Percentiles rank a stretch among this genome's conserved stretches.
Evolutionary conservation across 352 stramenopile species (phyloP).

Genomic region (Aphanomyces astaci): DNA sequence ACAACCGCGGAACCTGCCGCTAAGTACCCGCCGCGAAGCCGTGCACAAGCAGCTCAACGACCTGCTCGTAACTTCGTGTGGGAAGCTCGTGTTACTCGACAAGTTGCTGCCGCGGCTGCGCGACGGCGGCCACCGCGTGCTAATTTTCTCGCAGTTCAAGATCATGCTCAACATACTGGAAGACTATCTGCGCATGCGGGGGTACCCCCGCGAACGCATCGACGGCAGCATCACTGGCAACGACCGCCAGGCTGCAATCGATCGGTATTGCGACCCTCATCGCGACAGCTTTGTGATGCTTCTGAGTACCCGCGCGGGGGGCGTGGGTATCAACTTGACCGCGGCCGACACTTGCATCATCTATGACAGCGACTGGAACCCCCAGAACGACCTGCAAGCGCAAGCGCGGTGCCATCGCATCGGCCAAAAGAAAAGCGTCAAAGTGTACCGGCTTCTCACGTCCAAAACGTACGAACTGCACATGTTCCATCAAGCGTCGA

Average conservation of each 20-base stretch:
- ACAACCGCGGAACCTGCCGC: slow-evolving; percentile 33
- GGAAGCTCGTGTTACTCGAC: slow-evolving; percentile 98
- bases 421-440: slow-evolving; percentile 89
- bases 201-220: slow-evolving; percentile 95
- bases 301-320: slow-evolving; percentile 95
- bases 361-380: slow-evolving; percentile 99
- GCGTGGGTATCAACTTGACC: slow-evolving; percentile 97
- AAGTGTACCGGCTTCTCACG: slow-evolving; percentile 89
- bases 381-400: slow-evolving; percentile 91
- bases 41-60: slow-evolving; percentile 59
- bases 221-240: slow-evolving; percentile 97
- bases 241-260: slow-evolving; percentile 92
- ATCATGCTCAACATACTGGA: slow-evolving; percentile 99
- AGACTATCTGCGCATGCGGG: slow-evolving; percentile 91
- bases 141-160: slow-evolving; percentile 99
- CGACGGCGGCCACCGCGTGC: slow-evolving; percentile 78
- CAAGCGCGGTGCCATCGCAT: slow-evolving; percentile 90
- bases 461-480: slow-evolving; percentile 90
- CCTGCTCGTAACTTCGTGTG: slow-evolving; percentile 90
- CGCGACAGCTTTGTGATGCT: slow-evolving; percentile 93
- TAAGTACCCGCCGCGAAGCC: slow-evolving; percentile 2
- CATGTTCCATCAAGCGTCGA: slow-evolving; percentile 89
- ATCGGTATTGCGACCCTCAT: slow-evolving; percentile 73
- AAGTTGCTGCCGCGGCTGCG: slow-evolving; percentile 94
- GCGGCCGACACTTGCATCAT: slow-evolving; percentile 87